Evolutionary conservation across 169 alveolate species (phyloP).

Genomic region (Plasmodium yoelii): DNA sequence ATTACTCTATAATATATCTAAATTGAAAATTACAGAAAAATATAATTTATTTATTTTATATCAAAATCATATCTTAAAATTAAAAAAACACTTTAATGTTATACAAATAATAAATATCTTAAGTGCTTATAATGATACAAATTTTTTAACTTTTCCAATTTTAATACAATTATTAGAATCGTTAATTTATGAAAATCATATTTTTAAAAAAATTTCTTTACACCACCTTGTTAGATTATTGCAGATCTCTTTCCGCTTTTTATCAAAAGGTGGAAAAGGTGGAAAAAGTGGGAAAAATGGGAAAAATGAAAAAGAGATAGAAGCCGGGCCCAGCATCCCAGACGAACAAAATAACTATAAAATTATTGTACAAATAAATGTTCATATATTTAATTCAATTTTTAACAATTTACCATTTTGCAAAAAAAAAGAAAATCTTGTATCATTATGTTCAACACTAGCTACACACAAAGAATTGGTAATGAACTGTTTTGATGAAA

Average conservation of each 20-base stretch:
- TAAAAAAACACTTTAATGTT: slow-evolving; percentile 9
- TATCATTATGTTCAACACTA: slow-evolving; percentile 17
- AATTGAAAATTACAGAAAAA: not conserved
- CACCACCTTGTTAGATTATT: slow-evolving; percentile 16
- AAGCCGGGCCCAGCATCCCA: too few relatives aligned
- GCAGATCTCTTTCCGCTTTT: not conserved
- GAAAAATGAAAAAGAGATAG: not conserved
- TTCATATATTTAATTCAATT: slow-evolving; percentile 1
- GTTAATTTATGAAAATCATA: not conserved
- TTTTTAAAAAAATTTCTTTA: not conserved
- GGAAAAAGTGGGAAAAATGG: not conserved
- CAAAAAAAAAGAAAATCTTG: slow-evolving; percentile 31
- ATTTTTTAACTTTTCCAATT: not conserved
- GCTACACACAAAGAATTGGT: not conserved
- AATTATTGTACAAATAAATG: not conserved
- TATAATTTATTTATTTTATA: slow-evolving; percentile 11
- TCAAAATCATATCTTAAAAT: slow-evolving; percentile 21
- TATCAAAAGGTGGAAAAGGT: not conserved
- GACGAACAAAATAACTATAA: not conserved
- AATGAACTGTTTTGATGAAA: too few relatives aligned
- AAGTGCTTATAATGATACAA: slow-evolving; percentile 20
- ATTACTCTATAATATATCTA: slow-evolving; percentile 25
- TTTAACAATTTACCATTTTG: slow-evolving; percentile 1
- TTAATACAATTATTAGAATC: slow-evolving; percentile 9
- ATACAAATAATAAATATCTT: slow-evolving; percentile 40